Base-by-base conservation (phyloP, 331 rosid genomes). In the Malus hybrid region DNA sequence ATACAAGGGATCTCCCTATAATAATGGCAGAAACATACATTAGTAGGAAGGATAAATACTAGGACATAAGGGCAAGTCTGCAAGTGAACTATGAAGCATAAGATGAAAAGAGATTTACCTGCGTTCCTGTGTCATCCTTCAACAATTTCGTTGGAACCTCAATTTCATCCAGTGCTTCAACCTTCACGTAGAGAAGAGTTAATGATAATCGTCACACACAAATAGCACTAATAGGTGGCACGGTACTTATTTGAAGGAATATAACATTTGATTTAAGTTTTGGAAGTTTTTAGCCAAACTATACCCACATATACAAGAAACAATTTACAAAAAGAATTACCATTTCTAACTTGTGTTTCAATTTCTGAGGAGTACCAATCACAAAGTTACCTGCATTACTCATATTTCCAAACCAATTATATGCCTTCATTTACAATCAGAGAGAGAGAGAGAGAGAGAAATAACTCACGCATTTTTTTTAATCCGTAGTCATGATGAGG, bases 401-500 rank as follows among this genome's bases (percentile, higher is more conserved):
- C 48, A 75, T 50, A 74, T 70, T 63, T 73, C 75, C 13, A 61
- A 32, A 61, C 63, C 46, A 75, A 42, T 75, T 28, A 64, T 73
- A 71, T 71, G 52, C 68, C 22, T 22, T 76, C 63, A 75, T 60
- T 30, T 24, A 36, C 42, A 63, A 56, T 72, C 24, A 48, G 11
- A 69, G 20, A 5, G 22, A 33, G 63, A 55, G 20, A 58, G 34
- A 69, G 7, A 79, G 72, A 77, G 78, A 84, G 86, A n/a, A n/a
- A 86, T 32, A 69, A 80, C 96, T 70, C 84, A 90, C 97, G 56
- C 97, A 92, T 92, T 79, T 94, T 92, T 24, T 73, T 83, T 90
- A 80, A 92, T 78, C 99, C 97, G 68, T 89, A 94, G 77, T 94
- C 97, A 75, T 94, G 99, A 75, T 94, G 99, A 76, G 97, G 99